Base-by-base conservation (phyloP, 148 eudicot genomes). In the Agrostemma githago region DNA sequence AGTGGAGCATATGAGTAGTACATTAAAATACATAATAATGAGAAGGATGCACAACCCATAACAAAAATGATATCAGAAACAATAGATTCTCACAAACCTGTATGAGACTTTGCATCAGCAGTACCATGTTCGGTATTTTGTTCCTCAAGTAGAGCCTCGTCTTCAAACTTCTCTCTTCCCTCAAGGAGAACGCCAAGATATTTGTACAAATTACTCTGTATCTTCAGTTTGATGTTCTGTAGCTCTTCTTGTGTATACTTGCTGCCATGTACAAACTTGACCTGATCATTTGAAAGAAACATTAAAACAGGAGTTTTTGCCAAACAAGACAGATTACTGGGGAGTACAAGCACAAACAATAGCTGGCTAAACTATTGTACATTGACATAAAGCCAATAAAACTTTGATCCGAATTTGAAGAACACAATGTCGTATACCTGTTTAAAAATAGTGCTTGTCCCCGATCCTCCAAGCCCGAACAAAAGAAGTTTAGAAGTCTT, bases 381-480 rank as follows among this genome's bases (percentile, higher is more conserved):
- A 8, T 48, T 5, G 53, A 48, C 11, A 48, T 48, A 10, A 8
- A 12, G 53, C 53, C 53, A 48, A 48, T 48, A 3, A 48, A 48
- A 48, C 11, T 48, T 48, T 48, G n/a, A n/a, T n/a, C 4, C 56
- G 14, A 51, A 12, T 51, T 51, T 48, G 19, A 60, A 21, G 4
- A 2, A 21, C 26, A 4, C 7, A 10, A 20, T 60, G 63, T 5
- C 26, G 3, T 15, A 17, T 62, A 94, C 98, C 96, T 94, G 98
- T 88, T 94, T 94, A 76, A 94, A 94, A 11, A 94, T 83, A 5
- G 98, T 94, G 88, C 98, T 94, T 68, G 98, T 92, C 77, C 98
- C 98, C 73, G 97, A 86, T 56, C 97, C 90, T 60, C 82, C 88
- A 43, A 84, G 83, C 43, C 98, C 98, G 58, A 94, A 84, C 56